Evolutionary conservation across 345 rosid species (phyloP), one percentile per base, ranked within the genome.

Genomic region (Arabidopsis thaliana): DNA sequence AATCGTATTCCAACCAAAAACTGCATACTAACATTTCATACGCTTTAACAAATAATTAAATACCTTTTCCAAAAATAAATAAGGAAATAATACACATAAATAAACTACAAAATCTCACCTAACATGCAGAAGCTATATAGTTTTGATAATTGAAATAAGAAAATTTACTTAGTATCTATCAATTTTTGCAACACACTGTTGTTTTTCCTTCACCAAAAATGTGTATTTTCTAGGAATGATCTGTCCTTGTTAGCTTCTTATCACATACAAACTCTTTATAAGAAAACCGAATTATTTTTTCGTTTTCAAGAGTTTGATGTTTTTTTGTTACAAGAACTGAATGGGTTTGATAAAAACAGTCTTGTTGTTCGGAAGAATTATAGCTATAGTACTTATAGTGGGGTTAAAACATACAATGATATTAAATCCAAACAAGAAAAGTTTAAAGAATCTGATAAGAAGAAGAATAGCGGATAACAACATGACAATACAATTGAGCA

Each of bases 371-470:
- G 45, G 45, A 41, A 41, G 1, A 41, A 60, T 24, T 9, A 59
- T 48, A 51, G 22, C 46, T 36, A 33, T 34, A 37, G 8, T 51
- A 50, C 24, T 24, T 79, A 30, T 58, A 24, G 74, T 52, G 48
- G 38, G 40, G 42, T 42, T n/a, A 61, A 69, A 30, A 40, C 40
- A 66, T 58, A 74, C 53, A 75, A 16, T 52, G 23, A 25, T 42
- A 24, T n/a, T 2, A 61, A 68, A 9, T 34, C 6, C 6, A 65
- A 37, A 8, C 20, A 14, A 24, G 14, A 57, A 30, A 40, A 49
- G 7, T 56, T n/a, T 32, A 49, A 42, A 33, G 10, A 50, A 61
- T 60, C 57, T 33, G 45, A 59, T 7, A 23, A 37, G 24, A 65
- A 41, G 25, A 65, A 59, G 50, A 67, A 69, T 20, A 56, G 16